Percentiles rank a stretch among this genome's conserved stretches.
phyloP scores from a whole-genome alignment of 2,329 filamentous ascomycete species.

The Verticillium albo-atrum region DNA sequence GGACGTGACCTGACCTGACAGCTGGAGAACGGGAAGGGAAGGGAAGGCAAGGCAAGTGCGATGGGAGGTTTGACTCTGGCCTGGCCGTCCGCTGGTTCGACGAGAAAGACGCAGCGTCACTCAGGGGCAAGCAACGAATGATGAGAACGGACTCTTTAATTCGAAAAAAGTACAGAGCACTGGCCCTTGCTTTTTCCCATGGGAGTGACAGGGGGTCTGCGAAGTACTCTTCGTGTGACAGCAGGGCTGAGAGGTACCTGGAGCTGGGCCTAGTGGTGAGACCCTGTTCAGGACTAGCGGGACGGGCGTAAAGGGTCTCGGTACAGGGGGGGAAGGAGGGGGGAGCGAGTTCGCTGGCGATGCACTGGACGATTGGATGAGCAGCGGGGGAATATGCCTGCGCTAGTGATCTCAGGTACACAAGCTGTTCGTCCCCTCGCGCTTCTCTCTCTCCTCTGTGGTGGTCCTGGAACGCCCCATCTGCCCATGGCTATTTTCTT shows the following conservation, averaged over 20 bases:
- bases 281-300: constrained; percentile 1
- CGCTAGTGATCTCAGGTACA: not conserved
- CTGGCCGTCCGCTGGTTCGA: not conserved
- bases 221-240: constrained; percentile 11
- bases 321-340: not conserved
- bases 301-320: not conserved
- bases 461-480: no score
- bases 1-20: not conserved
- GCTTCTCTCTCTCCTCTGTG: not conserved
- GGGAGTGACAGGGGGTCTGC: not conserved
- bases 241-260: constrained; percentile 10
- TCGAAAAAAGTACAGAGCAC: not conserved
- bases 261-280: not conserved
- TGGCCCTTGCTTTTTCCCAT: not conserved
- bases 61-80: not conserved
- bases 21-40: not conserved
- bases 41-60: not conserved
- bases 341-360: not conserved
- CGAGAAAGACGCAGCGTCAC: not conserved
- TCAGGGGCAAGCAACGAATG: not conserved
- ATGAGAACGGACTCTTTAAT: not conserved
- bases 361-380: not conserved
- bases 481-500: no score
- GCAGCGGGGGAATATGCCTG: not conserved
- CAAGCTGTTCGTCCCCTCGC: not conserved